Percentiles rank a stretch among this genome's conserved stretches.
Conservation (phyloP, 2,329 filamentous ascomycete species). For the Dactylellina parvicollis region DNA sequence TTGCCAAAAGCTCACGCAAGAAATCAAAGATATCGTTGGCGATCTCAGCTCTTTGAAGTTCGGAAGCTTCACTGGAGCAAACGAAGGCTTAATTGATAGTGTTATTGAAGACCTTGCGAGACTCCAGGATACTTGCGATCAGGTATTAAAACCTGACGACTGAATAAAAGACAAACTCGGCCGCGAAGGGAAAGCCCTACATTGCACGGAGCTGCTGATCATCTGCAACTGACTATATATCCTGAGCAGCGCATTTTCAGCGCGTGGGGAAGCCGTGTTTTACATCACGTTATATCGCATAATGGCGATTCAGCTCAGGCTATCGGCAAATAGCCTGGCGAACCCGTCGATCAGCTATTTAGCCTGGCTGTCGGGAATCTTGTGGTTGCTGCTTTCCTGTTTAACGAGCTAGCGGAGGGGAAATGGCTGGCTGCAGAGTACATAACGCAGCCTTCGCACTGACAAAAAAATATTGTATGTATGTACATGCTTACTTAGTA, state of each 20-base stretch:
- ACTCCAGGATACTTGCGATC: conserved; percentile 72
- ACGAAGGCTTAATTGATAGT: conserved; percentile 67
- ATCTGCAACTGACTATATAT: background rate
- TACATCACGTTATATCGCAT: background rate
- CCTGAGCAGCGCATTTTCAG: no score
- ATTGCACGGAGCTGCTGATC: no score
- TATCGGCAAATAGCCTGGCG: conserved; percentile 44
- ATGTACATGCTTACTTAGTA: no score
- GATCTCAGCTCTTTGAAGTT: conserved; percentile 84
- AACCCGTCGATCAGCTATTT: conserved; percentile 45
- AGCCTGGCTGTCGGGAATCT: conserved; percentile 25
- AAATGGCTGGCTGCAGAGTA: conserved; percentile 13
- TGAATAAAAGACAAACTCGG: no score
- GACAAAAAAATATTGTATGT: no score
- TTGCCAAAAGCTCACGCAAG: conserved; percentile 69
- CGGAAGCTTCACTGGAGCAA: conserved; percentile 74
- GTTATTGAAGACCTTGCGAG: conserved; percentile 73
- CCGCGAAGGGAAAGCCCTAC: background rate
- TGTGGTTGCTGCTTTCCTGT: background rate
- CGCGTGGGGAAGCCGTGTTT: background rate
- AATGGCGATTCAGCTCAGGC: background rate
- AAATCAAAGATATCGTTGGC: conserved; percentile 74
- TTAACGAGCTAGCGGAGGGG: conserved; percentile 1
- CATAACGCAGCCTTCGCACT: conserved; percentile 15
- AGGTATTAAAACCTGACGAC: conserved; percentile 49